Percentiles rank a stretch among this genome's conserved stretches.
phyloP scores from a whole-genome alignment of 1,139 yeast species.

The Pneumocystis oryctolagi region DNA sequence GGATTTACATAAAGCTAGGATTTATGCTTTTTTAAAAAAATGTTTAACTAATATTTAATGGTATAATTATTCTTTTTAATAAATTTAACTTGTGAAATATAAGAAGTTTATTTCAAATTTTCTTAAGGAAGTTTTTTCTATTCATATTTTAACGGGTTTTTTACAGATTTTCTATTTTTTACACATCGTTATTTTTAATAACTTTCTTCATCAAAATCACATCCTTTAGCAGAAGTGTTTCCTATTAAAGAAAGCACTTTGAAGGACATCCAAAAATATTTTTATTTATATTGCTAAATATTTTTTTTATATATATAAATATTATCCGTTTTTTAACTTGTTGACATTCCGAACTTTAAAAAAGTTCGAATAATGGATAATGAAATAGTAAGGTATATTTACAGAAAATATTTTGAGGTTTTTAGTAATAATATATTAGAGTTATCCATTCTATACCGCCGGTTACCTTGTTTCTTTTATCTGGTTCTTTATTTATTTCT shows the following conservation, averaged over 20 bases:
- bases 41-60: not conserved
- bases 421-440: not conserved
- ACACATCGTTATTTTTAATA: not conserved
- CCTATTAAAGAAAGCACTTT: not conserved
- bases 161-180: not conserved
- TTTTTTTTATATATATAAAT: not conserved
- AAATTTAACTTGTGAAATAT: no score
- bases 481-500: conserved; percentile 17
- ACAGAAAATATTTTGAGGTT: not conserved
- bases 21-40: not conserved
- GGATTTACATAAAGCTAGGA: not conserved
- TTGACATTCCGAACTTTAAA: not conserved
- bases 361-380: not conserved
- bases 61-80: not conserved
- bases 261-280: not conserved
- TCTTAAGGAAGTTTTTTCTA: no score
- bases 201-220: not conserved
- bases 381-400: not conserved
- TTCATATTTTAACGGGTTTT: not conserved
- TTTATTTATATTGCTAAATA: not conserved
- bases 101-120: no score
- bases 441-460: conserved; percentile 16
- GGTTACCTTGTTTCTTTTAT: conserved; percentile 20
- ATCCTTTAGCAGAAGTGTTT: not conserved
- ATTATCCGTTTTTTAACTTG: not conserved